These are phyloP conservation scores for Dendrobium catenatum DNA, from an alignment of 106 monocot genomes.

Conservation along the genomic window DNA sequence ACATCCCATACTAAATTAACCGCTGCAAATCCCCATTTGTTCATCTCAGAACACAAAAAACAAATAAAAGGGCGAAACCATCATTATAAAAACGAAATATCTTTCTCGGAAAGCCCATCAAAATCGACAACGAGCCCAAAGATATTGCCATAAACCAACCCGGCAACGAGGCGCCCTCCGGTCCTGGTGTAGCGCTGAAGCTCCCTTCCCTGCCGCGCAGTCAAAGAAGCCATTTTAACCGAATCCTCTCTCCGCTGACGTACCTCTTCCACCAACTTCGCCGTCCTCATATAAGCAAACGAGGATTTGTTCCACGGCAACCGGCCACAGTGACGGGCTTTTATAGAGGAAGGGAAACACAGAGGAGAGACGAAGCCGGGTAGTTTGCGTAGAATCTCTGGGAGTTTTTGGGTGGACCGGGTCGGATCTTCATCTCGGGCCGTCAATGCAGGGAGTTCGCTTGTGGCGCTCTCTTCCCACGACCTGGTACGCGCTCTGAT, in stretches of 20 bases:
- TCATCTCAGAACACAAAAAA: neutral
- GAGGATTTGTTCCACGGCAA: neutral
- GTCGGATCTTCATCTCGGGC: neutral
- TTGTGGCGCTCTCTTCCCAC: neutral
- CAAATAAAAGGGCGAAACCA: neutral
- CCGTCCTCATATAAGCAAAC: neutral
- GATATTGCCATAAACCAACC: slow-evolving; percentile 22
- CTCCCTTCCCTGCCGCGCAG: slow-evolving; percentile 43
- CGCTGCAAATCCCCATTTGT: neutral
- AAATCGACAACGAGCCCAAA: neutral
- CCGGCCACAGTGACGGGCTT: neutral
- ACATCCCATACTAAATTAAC: neutral
- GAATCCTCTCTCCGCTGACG: neutral
- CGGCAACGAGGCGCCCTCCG: slow-evolving; percentile 39
- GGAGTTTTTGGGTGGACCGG: too few relatives aligned
- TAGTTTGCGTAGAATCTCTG: neutral
- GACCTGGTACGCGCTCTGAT: too few relatives aligned
- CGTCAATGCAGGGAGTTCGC: neutral
- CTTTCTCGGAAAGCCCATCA: too few relatives aligned
- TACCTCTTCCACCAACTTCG: neutral
- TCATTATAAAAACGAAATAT: neutral
- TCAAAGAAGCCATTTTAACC: slow-evolving; percentile 14
- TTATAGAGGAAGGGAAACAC: neutral
- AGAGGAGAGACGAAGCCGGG: neutral
- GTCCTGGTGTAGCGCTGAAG: slow-evolving; percentile 32